phyloP scores from a whole-genome alignment of 139 green algal genomes.

The Volvox africanus region DNA sequence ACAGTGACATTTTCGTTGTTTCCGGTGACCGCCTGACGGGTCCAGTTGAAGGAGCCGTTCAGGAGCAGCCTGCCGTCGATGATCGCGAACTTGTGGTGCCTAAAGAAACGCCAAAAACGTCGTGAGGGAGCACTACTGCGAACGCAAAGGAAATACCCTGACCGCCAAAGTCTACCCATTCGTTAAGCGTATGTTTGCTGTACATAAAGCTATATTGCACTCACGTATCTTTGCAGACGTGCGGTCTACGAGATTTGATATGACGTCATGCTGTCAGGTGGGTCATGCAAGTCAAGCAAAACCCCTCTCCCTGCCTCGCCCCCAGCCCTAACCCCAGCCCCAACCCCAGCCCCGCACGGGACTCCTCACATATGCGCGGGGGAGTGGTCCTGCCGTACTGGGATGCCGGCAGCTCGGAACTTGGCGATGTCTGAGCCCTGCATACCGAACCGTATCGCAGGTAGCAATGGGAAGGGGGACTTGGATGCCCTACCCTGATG shows the following conservation, averaged over 20 bases:
- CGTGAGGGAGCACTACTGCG: too few relatives aligned
- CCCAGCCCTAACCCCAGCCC: not conserved
- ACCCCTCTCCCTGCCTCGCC: not conserved
- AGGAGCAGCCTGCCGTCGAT: constrained; percentile 63
- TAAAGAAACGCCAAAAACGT: not conserved
- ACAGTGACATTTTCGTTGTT: constrained; percentile 74
- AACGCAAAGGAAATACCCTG: too few relatives aligned
- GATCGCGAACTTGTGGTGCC: constrained; percentile 79
- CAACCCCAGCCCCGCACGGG: too few relatives aligned
- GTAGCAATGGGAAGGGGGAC: too few relatives aligned
- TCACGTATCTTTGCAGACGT: too few relatives aligned
- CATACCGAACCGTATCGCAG: not conserved
- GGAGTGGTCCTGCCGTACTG: constrained; percentile 42
- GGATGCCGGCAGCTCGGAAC: constrained; percentile 49
- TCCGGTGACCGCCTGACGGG: constrained; percentile 52
- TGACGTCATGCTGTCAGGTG: too few relatives aligned
- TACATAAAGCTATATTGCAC: too few relatives aligned
- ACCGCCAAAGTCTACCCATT: too few relatives aligned
- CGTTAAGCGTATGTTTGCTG: too few relatives aligned
- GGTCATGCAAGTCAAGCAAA: too few relatives aligned
- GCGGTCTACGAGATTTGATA: too few relatives aligned
- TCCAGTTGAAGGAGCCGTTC: constrained; percentile 78
- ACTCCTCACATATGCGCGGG: constrained; percentile 42
- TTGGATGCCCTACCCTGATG: too few relatives aligned
- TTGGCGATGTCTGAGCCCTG: constrained; percentile 61